Conservation (phyloP, 176 grass and related monocot species). For the Oropetium thomaeum region DNA sequence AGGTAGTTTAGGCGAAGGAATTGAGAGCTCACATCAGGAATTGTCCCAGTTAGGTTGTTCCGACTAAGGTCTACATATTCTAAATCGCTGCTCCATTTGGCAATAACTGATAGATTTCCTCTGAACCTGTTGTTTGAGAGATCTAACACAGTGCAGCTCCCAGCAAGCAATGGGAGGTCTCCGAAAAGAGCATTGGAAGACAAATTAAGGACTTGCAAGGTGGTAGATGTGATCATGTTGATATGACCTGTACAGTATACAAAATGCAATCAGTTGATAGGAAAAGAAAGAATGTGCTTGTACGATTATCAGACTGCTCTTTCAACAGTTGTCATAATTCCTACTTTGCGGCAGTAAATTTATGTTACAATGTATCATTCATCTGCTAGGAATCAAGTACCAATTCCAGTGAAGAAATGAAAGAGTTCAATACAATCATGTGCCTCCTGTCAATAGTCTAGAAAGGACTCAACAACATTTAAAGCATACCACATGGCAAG, state of each 20-base stretch:
- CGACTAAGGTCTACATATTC: constrained; percentile 88
- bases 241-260: constrained; percentile 70
- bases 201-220: constrained; percentile 78
- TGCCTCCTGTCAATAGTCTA: constrained; percentile 20
- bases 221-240: constrained; percentile 98
- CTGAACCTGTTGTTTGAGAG: constrained; percentile 89
- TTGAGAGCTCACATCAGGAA: constrained; percentile 77
- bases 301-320: not conserved
- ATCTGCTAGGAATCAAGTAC: not conserved
- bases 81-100: constrained; percentile 84
- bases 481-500: constrained; percentile 32
- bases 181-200: constrained; percentile 92
- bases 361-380: not conserved
- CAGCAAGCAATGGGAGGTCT: constrained; percentile 79
- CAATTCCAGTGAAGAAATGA: constrained; percentile 6
- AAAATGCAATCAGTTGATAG: constrained; percentile 22
- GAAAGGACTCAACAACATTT: constrained; percentile 21
- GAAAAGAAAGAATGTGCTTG: not conserved
- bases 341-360: not conserved
- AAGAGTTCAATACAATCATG: not conserved
- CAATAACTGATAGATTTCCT: constrained; percentile 79
- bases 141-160: constrained; percentile 85
- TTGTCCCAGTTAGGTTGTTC: constrained; percentile 70
- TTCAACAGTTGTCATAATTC: not conserved
- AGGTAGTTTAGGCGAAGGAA: constrained; percentile 88